These are phyloP conservation scores for Colletotrichum plurivorum DNA, from an alignment of 2,329 filamentous ascomycete species.

Conservation along the genomic window DNA sequence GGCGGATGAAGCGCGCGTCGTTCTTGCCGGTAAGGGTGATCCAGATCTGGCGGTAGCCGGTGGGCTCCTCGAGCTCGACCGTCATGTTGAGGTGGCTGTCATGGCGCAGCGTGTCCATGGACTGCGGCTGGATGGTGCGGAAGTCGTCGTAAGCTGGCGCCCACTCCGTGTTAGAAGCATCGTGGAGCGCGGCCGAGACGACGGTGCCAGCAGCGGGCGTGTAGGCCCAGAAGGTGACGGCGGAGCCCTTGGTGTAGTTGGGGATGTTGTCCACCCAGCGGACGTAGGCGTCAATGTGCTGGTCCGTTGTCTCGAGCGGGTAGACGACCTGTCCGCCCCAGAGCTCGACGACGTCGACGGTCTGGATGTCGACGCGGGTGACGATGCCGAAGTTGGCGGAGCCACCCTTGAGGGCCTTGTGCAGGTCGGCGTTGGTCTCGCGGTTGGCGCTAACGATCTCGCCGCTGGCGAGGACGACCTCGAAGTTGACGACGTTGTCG, in stretches of 20 bases:
- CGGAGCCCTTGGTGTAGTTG: conserved; percentile 31
- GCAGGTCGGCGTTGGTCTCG: conserved; percentile 57
- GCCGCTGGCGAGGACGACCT: conserved; percentile 62
- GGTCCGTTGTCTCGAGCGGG: conserved; percentile 12
- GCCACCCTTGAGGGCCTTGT: conserved; percentile 63
- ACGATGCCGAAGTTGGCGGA: conserved; percentile 62
- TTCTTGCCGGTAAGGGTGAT: conserved; percentile 16
- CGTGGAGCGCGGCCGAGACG: conserved; percentile 8
- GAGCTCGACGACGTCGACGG: conserved; percentile 9
- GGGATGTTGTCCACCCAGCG: conserved; percentile 27
- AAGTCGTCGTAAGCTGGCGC: conserved; percentile 20
- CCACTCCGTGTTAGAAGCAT: neutral
- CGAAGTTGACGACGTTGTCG: conserved; percentile 58
- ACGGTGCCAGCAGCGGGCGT: neutral
- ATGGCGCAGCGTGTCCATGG: conserved; percentile 9
- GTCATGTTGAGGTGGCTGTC: conserved; percentile 31
- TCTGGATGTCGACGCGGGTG: conserved; percentile 48
- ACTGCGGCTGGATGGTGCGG: conserved; percentile 5
- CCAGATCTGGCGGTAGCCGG: conserved; percentile 22
- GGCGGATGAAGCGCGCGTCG: conserved; percentile 10
- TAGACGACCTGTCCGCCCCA: conserved; percentile 34
- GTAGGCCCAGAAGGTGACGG: conserved; percentile 24
- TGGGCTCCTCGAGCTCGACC: conserved; percentile 29
- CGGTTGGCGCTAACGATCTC: conserved; percentile 57
- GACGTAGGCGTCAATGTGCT: conserved; percentile 26